phyloP scores from a whole-genome alignment of 176 grass and related monocot species.

The Lolium multiflorum region DNA sequence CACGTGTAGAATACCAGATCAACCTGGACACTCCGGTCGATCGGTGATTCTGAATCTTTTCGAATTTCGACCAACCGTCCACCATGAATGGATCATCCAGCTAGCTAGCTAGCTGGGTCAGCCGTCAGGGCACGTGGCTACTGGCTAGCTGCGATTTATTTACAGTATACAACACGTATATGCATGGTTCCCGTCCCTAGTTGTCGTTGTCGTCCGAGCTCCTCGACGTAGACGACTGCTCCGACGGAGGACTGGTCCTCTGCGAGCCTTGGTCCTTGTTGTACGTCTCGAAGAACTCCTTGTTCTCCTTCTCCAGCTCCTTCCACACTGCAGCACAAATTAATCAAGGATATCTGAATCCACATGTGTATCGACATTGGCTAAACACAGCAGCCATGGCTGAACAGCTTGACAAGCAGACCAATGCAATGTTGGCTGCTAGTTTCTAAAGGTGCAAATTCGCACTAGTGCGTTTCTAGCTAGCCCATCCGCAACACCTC shows the following conservation, averaged over 20 bases:
- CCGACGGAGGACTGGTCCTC: conserved; percentile 24
- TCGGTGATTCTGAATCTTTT: conserved; percentile 19
- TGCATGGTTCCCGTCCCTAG: not conserved
- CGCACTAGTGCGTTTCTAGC: not conserved
- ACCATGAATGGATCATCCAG: not conserved
- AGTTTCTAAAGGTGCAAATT: not conserved
- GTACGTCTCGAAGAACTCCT: conserved; percentile 78
- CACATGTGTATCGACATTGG: not conserved
- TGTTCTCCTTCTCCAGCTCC: conserved; percentile 92
- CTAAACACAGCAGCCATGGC: too few species aligned
- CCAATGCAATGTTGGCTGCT: not conserved
- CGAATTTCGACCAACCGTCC: not conserved
- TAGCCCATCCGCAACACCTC: not conserved
- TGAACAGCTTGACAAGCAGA: not conserved
- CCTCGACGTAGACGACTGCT: conserved; percentile 31
- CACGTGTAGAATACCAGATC: conserved; percentile 25
- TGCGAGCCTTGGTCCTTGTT: conserved; percentile 48
- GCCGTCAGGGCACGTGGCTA: not conserved
- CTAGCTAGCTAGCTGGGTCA: too few species aligned
- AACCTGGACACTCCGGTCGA: not conserved
- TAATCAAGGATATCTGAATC: not conserved
- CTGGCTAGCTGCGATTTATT: not conserved
- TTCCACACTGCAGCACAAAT: conserved; percentile 57
- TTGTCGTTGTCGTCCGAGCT: conserved; percentile 30
- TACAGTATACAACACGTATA: not conserved